Conservation (phyloP, 73 alveolate genomes). For the Strombidium stylifer region DNA sequence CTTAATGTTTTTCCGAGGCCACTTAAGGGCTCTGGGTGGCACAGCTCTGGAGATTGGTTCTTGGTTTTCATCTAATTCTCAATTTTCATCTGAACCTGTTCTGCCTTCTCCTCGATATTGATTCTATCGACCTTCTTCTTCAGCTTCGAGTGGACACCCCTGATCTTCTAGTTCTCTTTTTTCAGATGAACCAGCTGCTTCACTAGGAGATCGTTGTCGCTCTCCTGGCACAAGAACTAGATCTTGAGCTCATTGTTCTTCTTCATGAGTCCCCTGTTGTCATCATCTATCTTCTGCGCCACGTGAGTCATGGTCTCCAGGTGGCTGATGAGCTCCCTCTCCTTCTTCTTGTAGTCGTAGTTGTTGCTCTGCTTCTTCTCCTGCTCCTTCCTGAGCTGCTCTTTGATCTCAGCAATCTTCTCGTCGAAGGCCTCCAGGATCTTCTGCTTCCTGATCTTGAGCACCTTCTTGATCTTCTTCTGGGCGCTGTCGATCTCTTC, state of each 20-base stretch:
- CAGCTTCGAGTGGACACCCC: background rate
- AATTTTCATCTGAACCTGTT: background rate
- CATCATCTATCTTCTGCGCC: slow-evolving; percentile 62
- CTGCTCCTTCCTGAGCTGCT: slow-evolving; percentile 43
- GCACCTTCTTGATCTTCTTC: slow-evolving; percentile 28
- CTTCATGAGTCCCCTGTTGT: slow-evolving; percentile 53
- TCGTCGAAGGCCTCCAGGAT: slow-evolving; percentile 46
- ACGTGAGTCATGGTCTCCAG: slow-evolving; percentile 63
- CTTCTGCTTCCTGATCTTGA: slow-evolving; percentile 40
- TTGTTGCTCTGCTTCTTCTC: slow-evolving; percentile 45
- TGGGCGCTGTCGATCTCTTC: slow-evolving; percentile 29
- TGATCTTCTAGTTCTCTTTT: slow-evolving; percentile 40
- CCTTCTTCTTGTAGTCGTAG: slow-evolving; percentile 56
- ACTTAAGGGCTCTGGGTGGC: background rate
- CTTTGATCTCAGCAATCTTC: slow-evolving; percentile 35
- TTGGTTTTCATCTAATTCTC: background rate
- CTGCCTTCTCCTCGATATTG: background rate
- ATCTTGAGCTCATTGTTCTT: slow-evolving; percentile 64
- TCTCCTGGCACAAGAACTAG: slow-evolving; percentile 56
- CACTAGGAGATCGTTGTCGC: slow-evolving; percentile 53
- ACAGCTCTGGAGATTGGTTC: background rate
- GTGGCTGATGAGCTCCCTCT: slow-evolving; percentile 54
- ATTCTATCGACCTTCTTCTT: slow-evolving; percentile 13
- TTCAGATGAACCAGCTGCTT: slow-evolving; percentile 44
- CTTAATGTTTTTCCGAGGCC: background rate